phyloP scores from a whole-genome alignment of 139 green algal species.

The Tetradesmus lagerheimii region DNA sequence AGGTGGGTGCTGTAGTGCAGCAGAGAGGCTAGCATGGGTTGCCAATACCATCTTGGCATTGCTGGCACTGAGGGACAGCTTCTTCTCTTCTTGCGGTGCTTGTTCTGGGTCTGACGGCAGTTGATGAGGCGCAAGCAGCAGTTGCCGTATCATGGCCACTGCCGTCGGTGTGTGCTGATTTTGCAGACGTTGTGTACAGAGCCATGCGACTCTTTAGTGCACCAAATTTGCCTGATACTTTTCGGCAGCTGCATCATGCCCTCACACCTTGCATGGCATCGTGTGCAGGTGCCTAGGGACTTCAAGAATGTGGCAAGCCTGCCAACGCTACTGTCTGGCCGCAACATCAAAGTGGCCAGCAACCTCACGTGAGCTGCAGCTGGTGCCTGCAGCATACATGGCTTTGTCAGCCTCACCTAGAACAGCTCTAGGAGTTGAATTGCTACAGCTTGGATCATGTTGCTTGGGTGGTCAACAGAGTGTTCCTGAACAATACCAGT shows the following conservation, averaged over 20 bases:
- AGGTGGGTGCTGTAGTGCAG: neutral
- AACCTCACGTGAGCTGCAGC: neutral
- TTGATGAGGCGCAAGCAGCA: no score
- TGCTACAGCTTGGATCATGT: neutral
- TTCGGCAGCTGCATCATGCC: no score
- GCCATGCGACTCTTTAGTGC: no score
- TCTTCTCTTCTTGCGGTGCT: neutral
- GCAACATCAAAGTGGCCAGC: neutral
- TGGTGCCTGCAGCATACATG: neutral
- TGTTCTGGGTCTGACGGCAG: no score
- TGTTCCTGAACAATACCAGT: no score
- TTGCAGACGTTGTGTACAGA: no score
- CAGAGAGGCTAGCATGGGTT: neutral
- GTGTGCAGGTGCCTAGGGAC: slow-evolving; percentile 8
- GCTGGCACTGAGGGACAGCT: neutral
- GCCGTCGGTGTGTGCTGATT: no score
- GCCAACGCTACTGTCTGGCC: slow-evolving; percentile 8
- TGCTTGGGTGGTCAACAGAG: no score
- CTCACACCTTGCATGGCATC: no score
- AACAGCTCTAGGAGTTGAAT: no score
- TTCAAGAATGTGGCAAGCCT: slow-evolving; percentile 7
- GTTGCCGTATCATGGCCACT: no score
- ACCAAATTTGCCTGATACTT: no score
- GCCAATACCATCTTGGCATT: neutral
- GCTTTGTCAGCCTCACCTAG: neutral